Conservation (phyloP, 306 rosid species). For the Cucumis sativus region DNA sequence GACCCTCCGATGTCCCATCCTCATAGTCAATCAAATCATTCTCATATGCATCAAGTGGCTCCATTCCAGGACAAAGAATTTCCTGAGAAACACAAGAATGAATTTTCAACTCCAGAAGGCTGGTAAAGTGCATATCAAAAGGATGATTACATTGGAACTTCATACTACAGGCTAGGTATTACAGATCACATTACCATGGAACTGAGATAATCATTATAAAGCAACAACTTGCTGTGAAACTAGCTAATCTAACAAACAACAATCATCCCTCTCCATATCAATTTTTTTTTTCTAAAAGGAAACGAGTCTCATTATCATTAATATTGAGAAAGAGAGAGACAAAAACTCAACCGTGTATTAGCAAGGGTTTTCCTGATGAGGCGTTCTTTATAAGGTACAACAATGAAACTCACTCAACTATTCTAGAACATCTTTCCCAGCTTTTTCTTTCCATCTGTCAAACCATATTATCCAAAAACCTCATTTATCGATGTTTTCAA, state of each 20-base stretch:
- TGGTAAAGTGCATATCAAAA: neutral
- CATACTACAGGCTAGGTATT: neutral
- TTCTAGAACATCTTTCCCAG: neutral
- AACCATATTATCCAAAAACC: neutral
- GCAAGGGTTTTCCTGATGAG: neutral
- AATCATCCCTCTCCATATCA: neutral
- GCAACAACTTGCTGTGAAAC: neutral
- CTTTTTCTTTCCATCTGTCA: neutral
- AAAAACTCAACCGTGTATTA: neutral
- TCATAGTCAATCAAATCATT: constrained; percentile 57
- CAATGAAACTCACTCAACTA: neutral
- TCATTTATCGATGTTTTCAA: neutral
- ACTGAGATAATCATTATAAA: neutral
- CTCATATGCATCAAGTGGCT: constrained; percentile 46
- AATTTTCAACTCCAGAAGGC: neutral
- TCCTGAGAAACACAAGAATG: constrained; percentile 27
- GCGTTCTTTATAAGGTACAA: neutral
- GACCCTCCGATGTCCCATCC: constrained; percentile 31
- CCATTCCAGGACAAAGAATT: constrained; percentile 35
- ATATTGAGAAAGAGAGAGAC: no score
- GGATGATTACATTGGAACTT: neutral
- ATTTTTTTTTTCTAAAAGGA: no score
- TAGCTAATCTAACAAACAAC: neutral
- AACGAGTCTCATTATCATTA: no score
- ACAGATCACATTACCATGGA: neutral